Base-by-base conservation (phyloP, 768 basidiomycete species). In the Tremella mesenterica region DNA sequence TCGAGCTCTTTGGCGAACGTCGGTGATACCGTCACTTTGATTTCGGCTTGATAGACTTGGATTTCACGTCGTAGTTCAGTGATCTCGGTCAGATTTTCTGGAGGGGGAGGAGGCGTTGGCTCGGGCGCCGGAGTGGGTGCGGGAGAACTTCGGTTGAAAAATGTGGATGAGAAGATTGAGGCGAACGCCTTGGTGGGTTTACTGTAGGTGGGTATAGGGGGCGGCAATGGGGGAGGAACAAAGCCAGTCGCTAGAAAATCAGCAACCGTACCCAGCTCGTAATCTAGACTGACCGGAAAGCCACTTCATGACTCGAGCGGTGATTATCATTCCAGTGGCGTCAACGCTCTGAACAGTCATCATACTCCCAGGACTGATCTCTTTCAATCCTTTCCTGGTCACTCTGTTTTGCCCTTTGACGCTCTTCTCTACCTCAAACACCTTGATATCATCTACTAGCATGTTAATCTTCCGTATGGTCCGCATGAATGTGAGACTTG, bases 401-500 rank as follows among this genome's bases (percentile, higher is more conserved):
- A 71, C 69, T 21, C 43, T 54, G 18, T 57, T 48, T 29, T 63
- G 61, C 16, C 61, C 56, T 23, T 67, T 65, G 1, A 66, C 50
- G n/a, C 57, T 60, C 54, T 71, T 71, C n/a, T 61, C 60, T 5
- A 73, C 62, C 50, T 65, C 58, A 25, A 73, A 29, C 16, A 69
- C 62, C 28, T 63, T 58, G 64, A 83, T 80, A 57, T 84, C 84
- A 64, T 97, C 84, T 36, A 95, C 81, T 71, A 81, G 88, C 25
- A 97, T 81, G 59, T 81, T 82, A 53, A 96, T 81, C 71, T 85
- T 79, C 10, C 77, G 76, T 9, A 99, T 79, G 55, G 83, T 79
- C 10, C 80, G 76, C 85, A 95, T 96, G 75, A 99, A 99, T 0
- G 90, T 91, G 51, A 99, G 83, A 0, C 86, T 88, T 1, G 90